Evolutionary conservation across 345 rosid genomes (phyloP), one percentile per base, ranked within the genome.

Genomic region (Acer saccharum): DNA sequence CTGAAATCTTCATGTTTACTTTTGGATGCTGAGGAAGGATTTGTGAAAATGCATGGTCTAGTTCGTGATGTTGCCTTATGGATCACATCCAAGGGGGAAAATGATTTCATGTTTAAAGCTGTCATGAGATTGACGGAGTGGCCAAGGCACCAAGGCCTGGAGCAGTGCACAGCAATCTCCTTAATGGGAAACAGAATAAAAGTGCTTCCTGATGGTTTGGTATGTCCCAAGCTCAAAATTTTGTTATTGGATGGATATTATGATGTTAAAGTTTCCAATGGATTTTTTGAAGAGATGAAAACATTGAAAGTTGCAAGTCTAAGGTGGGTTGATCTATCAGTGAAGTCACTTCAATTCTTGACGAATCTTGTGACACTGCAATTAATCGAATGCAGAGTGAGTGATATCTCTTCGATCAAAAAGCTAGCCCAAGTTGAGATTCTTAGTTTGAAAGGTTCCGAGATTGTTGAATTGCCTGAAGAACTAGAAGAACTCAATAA

Each of bases 21-120:
- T 54, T 9, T 77, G 9, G n/a, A 60, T 9, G 29, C 18, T 4
- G 0, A 60, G 3, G 16, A 68, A 62, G 58, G 32, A 73, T 23
- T 13, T 10, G 69, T 77, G 48, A 77, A 27, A 77, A 60, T 69
- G 75, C 75, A 32, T 61, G 73, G 58, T 5, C 2, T 43, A 14
- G 66, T 67, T 68, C 68, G 68, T 9, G 48, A 58, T 69, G 66
- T 77, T 13, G 54, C 48, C n/a, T 44, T 18, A 1, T n/a, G 27
- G 62, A 62, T 48, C n/a, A 14, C 48, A 7, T 25, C 21, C 0
- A 1, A 41, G 9, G 70, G 39, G 4, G 9, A 70, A 16, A 8
- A 71, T 39, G 17, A 23, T 1, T 62, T 63, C 25, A 11, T 48
- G 54, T 64, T 50, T 14, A 71, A 71, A 32, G 2, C 64, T 62